Evolutionary conservation across 306 rosid species (phyloP).

Genomic region (Castanospermum australe): DNA sequence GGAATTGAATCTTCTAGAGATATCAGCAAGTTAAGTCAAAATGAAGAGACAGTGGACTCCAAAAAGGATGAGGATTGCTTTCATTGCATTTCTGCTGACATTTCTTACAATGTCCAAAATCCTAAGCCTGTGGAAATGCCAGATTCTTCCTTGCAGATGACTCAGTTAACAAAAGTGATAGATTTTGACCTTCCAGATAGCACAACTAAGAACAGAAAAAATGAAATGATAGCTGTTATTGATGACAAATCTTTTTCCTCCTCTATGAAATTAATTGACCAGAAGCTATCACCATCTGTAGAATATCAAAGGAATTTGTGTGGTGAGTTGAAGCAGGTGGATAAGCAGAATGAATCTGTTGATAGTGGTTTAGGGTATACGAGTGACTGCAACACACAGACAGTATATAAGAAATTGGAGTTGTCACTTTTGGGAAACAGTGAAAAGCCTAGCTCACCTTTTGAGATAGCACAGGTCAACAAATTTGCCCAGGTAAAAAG

Average conservation of each 20-base stretch:
- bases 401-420: slow-evolving; percentile 26
- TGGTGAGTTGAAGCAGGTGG: slow-evolving; percentile 38
- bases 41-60: slow-evolving; percentile 32
- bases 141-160: slow-evolving; percentile 38
- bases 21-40: slow-evolving; percentile 34
- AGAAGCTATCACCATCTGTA: not conserved
- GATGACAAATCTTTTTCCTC: slow-evolving; percentile 35
- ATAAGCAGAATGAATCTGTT: slow-evolving; percentile 27
- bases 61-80: slow-evolving; percentile 29
- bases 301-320: slow-evolving; percentile 29
- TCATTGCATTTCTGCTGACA: slow-evolving; percentile 13
- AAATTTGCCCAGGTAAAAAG: slow-evolving; percentile 29
- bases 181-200: slow-evolving; percentile 31
- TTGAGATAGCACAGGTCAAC: slow-evolving; percentile 13
- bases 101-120: slow-evolving; percentile 27
- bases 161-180: slow-evolving; percentile 32
- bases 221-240: slow-evolving; percentile 1
- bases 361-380: slow-evolving; percentile 25
- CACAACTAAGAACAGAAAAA: slow-evolving; percentile 14
- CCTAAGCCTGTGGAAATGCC: slow-evolving; percentile 18
- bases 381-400: slow-evolving; percentile 10
- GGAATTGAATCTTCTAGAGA: slow-evolving; percentile 32
- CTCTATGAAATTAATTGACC: slow-evolving; percentile 24
- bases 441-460: slow-evolving; percentile 28
- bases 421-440: slow-evolving; percentile 17